Evolutionary conservation across 2,329 filamentous ascomycete genomes (phyloP).

Genomic region (Hirsutella rhossiliensis): DNA sequence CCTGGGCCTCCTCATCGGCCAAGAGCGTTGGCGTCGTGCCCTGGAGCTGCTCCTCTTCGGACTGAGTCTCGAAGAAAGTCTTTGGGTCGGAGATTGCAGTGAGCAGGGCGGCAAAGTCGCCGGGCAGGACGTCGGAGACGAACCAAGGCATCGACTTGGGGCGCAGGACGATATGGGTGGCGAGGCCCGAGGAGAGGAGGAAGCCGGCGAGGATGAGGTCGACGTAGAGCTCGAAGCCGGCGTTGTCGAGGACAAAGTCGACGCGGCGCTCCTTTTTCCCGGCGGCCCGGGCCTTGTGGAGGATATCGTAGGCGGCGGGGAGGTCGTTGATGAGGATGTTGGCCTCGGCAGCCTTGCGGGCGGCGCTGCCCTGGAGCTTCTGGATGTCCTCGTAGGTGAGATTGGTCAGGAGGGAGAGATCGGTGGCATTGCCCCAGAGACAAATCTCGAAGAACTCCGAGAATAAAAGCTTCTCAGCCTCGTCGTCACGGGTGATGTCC

Average conservation of each 20-base stretch:
- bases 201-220: conserved; percentile 89
- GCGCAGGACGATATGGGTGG: conserved; percentile 77
- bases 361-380: conserved; percentile 82
- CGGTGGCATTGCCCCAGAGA: conserved; percentile 94
- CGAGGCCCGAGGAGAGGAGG: conserved; percentile 70
- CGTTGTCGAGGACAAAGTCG: conserved; percentile 93
- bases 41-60: conserved; percentile 51
- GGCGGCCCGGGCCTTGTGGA: conserved; percentile 52
- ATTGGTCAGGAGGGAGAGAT: conserved; percentile 80
- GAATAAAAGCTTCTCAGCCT: conserved; percentile 70
- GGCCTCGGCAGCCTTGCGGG: conserved; percentile 74
- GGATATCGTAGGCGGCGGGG: conserved; percentile 53
- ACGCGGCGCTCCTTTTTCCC: conserved; percentile 61
- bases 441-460: conserved; percentile 93
- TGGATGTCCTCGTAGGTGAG: conserved; percentile 94
- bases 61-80: conserved; percentile 63
- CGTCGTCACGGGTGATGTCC: conserved; percentile 41
- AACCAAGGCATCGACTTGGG: conserved; percentile 98
- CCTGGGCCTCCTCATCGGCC: conserved; percentile 50
- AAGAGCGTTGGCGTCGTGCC: conserved; percentile 49
- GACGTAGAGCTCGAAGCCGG: conserved; percentile 93
- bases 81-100: conserved; percentile 67
- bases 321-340: conserved; percentile 91
- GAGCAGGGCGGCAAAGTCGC: conserved; percentile 75
- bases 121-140: conserved; percentile 84